Conservation (phyloP, 2,329 filamentous ascomycete species). For the Acrocalymma vagum region DNA sequence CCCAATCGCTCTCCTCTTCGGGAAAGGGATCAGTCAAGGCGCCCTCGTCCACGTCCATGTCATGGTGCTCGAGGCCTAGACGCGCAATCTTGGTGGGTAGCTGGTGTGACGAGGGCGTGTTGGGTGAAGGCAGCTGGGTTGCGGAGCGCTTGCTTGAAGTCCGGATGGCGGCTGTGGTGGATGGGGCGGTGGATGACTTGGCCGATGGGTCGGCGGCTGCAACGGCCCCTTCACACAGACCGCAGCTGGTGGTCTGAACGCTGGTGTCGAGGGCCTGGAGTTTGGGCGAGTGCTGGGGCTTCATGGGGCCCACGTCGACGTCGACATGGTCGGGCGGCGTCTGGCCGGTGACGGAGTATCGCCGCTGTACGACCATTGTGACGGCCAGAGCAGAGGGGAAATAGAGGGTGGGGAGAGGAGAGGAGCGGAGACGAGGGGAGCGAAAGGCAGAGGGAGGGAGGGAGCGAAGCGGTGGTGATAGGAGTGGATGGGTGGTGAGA, state of each 20-base stretch:
- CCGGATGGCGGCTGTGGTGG: slow-evolving; percentile 28
- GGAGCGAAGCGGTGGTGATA: slow-evolving; percentile 10
- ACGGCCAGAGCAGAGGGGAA: slow-evolving; percentile 1
- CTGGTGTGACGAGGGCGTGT: slow-evolving; percentile 38
- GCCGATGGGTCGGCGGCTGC: slow-evolving; percentile 13
- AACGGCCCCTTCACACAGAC: slow-evolving; percentile 34
- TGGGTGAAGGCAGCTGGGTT: slow-evolving; percentile 46
- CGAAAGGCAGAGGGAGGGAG: slow-evolving; percentile 4
- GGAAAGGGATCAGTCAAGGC: slow-evolving; percentile 31
- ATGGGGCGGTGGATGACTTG: slow-evolving; percentile 13
- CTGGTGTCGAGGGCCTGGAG: slow-evolving; percentile 46
- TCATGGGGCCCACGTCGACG: slow-evolving; percentile 40
- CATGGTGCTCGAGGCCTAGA: slow-evolving; percentile 27
- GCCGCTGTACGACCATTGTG: slow-evolving; percentile 41
- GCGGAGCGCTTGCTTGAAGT: slow-evolving; percentile 47
- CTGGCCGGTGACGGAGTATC: slow-evolving; percentile 48
- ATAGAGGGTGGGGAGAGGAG: background rate
- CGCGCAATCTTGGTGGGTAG: slow-evolving; percentile 46
- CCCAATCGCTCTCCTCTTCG: slow-evolving; percentile 25
- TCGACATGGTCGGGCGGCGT: slow-evolving; percentile 46
- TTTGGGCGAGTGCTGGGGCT: slow-evolving; percentile 41
- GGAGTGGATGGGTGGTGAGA: slow-evolving; percentile 13
- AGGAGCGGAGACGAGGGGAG: slow-evolving; percentile 1
- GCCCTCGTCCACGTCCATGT: slow-evolving; percentile 25
- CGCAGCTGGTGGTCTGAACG: slow-evolving; percentile 41